A percentile compares a stretch with the other conserved stretches of the same genome.
These are phyloP conservation scores for Auriscalpium microsporum DNA, from an alignment of 768 basidiomycete species.

Conservation along the genomic window DNA sequence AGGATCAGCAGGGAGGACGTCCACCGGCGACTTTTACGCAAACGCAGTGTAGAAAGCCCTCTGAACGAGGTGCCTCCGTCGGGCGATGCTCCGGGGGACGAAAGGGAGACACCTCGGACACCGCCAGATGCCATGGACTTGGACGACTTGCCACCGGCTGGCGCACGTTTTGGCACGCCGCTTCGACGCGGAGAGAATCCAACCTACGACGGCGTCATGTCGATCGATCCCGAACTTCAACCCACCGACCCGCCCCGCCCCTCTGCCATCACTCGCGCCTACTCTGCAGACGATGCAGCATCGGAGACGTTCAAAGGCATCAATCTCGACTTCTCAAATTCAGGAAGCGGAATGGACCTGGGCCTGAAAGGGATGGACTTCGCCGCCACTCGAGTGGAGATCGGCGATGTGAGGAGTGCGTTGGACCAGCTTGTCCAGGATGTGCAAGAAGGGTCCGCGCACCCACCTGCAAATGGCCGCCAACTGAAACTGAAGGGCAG, in stretches of 20 bases:
- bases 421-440: conserved; percentile 33
- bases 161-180: not conserved
- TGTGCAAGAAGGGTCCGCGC: conserved; percentile 18
- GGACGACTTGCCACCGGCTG: not conserved
- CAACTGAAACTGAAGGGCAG: conserved; percentile 13
- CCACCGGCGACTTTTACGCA: conserved; percentile 37
- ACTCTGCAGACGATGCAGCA: conserved; percentile 15
- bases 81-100: not conserved
- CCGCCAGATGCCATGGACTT: not conserved
- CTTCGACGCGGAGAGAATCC: conserved; percentile 14
- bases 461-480: conserved; percentile 2
- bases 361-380: conserved; percentile 2
- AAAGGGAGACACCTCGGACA: not conserved
- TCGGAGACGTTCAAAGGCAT: conserved; percentile 16
- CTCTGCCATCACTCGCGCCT: conserved; percentile 16
- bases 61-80: conserved; percentile 12
- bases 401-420: conserved; percentile 31
- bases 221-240: conserved; percentile 25
- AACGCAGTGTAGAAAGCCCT: conserved; percentile 38
- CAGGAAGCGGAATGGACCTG: conserved; percentile 3
- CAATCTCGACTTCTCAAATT: conserved; percentile 13
- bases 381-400: conserved; percentile 15
- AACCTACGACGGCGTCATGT: conserved; percentile 26
- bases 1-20: conserved; percentile 50
- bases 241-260: conserved; percentile 27